A percentile compares a stretch with the other conserved stretches of the same genome.
Evolutionary conservation across 768 basidiomycete species (phyloP).

Genomic region (Neoboletus subvelutipes): DNA sequence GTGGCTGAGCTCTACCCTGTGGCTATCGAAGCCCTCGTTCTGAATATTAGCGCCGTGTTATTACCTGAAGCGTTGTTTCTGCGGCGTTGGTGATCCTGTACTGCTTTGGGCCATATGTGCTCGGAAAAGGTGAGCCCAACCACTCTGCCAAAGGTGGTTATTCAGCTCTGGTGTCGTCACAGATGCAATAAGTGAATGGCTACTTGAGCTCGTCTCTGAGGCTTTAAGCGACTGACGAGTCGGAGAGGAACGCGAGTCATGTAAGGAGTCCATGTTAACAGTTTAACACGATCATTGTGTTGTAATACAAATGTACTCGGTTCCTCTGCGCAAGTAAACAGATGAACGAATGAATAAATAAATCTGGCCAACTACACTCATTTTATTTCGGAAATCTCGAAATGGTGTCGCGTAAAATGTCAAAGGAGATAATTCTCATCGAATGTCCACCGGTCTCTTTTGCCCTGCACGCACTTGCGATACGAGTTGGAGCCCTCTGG

Average conservation of each 20-base stretch:
- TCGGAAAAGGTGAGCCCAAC: constrained; percentile 9
- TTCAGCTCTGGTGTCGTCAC: neutral
- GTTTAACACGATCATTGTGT: neutral
- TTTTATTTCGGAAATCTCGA: neutral
- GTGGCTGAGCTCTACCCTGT: constrained; percentile 15
- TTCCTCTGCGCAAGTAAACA: neutral
- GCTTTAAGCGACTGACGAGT: neutral
- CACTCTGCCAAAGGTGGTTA: neutral
- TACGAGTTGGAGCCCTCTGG: neutral
- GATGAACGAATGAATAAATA: neutral
- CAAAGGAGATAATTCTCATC: neutral
- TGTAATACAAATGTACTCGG: neutral
- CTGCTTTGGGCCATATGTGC: constrained; percentile 14
- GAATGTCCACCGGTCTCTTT: neutral
- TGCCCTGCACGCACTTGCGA: neutral
- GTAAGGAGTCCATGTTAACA: neutral
- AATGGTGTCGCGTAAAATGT: neutral
- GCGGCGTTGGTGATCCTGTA: constrained; percentile 14
- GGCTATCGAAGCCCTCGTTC: constrained; percentile 8
- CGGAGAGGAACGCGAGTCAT: neutral
- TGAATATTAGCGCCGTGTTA: constrained; percentile 8
- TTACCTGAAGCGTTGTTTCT: constrained; percentile 13
- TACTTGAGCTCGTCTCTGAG: constrained; percentile 7
- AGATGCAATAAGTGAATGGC: constrained; percentile 15
- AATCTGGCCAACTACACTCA: neutral